Percentiles rank a stretch among this genome's conserved stretches.
phyloP scores from a whole-genome alignment of 2,329 filamentous ascomycete species.

The Mollisiaceae sp. region DNA sequence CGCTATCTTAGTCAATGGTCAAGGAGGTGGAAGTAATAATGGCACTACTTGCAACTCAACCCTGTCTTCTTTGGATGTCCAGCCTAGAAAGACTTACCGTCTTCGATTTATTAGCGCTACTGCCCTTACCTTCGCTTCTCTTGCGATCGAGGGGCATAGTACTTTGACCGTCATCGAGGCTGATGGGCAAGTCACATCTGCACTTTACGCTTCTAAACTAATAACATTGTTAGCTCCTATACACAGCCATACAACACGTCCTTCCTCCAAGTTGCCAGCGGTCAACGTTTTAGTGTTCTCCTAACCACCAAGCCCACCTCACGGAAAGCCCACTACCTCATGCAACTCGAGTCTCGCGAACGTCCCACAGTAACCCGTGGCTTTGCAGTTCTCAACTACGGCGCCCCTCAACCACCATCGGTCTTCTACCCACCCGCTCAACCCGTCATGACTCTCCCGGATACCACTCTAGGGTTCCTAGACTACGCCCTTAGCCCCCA shows the following conservation, averaged over 20 bases:
- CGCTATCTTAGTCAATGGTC: conserved; percentile 62
- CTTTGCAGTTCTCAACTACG: conserved; percentile 51
- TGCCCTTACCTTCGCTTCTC: conserved; percentile 57
- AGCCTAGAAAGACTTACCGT: conserved; percentile 65
- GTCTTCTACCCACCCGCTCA: conserved; percentile 31
- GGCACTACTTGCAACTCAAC: conserved; percentile 44
- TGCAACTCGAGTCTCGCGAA: conserved; percentile 52
- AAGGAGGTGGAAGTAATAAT: conserved; percentile 51
- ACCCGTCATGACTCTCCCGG: conserved; percentile 36
- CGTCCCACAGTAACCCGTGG: conserved; percentile 46
- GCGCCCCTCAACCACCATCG: conserved; percentile 17
- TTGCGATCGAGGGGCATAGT: conserved; percentile 62
- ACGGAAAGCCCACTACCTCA: conserved; percentile 45
- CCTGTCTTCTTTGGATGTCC: conserved; percentile 58
- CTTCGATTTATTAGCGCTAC: conserved; percentile 64
- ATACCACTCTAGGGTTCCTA: conserved; percentile 37
- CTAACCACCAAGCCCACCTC: conserved; percentile 49
- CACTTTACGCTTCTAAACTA: conserved; percentile 20
- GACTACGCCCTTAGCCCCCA: conserved; percentile 44
- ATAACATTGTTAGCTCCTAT: conserved; percentile 40
- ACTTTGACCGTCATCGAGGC: conserved; percentile 64
- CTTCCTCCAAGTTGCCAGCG: conserved; percentile 53
- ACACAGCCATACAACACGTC: conserved; percentile 47
- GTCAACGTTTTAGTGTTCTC: conserved; percentile 57
- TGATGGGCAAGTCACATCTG: conserved; percentile 51